Conservation (phyloP, 257 asterid genomes). For the Solanum neorickii region DNA sequence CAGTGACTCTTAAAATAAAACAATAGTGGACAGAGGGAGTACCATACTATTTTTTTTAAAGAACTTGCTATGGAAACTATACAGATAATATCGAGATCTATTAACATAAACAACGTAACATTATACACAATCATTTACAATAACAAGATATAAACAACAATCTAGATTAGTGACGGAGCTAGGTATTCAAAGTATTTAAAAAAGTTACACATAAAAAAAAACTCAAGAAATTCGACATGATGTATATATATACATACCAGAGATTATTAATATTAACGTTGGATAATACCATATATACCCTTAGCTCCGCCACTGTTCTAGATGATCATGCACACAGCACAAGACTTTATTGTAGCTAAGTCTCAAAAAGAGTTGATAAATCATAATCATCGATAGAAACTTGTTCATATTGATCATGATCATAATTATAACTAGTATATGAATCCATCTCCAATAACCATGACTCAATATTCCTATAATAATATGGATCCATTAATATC, state of each 20-base stretch:
- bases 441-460: conserved; percentile 39
- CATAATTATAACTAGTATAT: background rate
- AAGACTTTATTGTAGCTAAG: background rate
- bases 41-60: too few relatives aligned
- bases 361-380: conserved; percentile 12
- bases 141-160: background rate
- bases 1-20: too few relatives aligned
- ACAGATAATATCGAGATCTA: background rate
- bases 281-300: background rate
- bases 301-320: background rate
- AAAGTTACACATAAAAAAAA: background rate
- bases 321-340: background rate
- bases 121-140: background rate
- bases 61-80: too few relatives aligned
- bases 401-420: background rate
- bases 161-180: background rate
- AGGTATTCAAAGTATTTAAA: background rate
- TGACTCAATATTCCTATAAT: conserved; percentile 32
- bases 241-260: background rate
- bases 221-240: background rate
- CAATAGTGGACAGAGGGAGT: too few relatives aligned
- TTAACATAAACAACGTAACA: background rate
- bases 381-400: conserved; percentile 21
- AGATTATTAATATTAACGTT: background rate
- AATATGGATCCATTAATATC: background rate